Base-by-base conservation (phyloP, 1,139 yeast species). In the Protomyces lactucae-debilis region DNA sequence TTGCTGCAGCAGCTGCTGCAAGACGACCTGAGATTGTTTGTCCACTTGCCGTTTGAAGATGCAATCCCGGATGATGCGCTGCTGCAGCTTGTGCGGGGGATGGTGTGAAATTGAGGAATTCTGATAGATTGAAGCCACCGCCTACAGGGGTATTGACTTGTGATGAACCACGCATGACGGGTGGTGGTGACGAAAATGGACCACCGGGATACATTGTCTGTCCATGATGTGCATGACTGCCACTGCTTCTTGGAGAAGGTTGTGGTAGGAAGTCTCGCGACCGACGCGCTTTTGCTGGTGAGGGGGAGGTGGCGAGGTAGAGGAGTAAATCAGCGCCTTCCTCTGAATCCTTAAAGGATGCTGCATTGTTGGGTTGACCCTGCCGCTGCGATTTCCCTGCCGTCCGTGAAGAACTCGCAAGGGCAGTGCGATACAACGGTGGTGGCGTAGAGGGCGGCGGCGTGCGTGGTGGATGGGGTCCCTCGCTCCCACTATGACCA, bases 251-350 rank as follows among this genome's bases (percentile, higher is more conserved):
- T 61, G 37, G 69, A 63, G 52, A 65, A 48, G 52, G 64, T 57
- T 18, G 61, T 56, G 23, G 60, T 53, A 43, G 16, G 25, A 43
- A 43, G 18, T 43, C 48, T 6, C 48, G 48, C 10, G 48, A 43
- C 40, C 57, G 53, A n/a, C 63, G 52, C 36, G 63, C 53, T 37
- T 59, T 59, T 32, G 86, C 85, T 0, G 92, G 90, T 0, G 93
- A 86, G 0, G 96, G 96, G 2, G 95, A 87, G 3, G 95, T 87
- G 2, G 96, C 95, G 70, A 89, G 79, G 73, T 83, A 89, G 84
- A 89, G 82, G 67, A 89, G 79, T 68, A 89, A 76, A 73, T 87
- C 95, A 0, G 95, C 96, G 4, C 96, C 96, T 73, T 86, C 91
- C 63, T 86, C 88, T 66, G 66, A 48, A 6, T 55, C 64, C 9